These are phyloP conservation scores for Dendrocalamus latiflorus DNA, from an alignment of 202 grass and related monocot genomes.

Conservation along the genomic window DNA sequence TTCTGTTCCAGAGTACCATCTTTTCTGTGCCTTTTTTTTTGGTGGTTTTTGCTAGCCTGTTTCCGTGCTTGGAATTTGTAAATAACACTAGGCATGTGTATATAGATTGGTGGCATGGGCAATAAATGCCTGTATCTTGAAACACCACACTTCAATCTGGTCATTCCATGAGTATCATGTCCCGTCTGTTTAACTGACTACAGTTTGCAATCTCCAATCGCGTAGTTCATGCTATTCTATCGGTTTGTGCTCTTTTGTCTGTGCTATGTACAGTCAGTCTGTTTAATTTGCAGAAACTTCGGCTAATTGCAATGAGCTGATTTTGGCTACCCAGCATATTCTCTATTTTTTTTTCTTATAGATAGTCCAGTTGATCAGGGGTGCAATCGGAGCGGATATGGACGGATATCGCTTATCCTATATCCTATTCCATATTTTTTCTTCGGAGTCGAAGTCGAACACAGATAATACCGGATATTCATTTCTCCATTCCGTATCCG, in stretches of 20 bases:
- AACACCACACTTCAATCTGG: conserved; percentile 4
- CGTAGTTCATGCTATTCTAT: neutral
- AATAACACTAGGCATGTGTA: conserved; percentile 39
- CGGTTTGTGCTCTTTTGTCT: neutral
- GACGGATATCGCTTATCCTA: no score
- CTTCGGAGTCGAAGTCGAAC: no score
- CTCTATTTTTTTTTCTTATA: neutral
- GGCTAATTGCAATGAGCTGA: neutral
- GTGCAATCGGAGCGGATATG: no score
- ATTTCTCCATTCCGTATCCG: no score
- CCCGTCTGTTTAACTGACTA: neutral
- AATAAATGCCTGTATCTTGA: conserved; percentile 11
- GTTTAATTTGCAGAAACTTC: neutral
- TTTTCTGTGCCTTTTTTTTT: neutral
- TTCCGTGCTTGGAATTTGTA: conserved; percentile 40
- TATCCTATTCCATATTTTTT: no score
- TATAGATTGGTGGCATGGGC: conserved; percentile 33
- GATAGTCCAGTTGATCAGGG: neutral
- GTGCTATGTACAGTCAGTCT: neutral
- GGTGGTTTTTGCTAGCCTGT: neutral
- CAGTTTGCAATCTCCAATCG: neutral
- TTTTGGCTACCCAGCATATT: neutral
- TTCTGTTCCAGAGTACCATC: conserved; percentile 7
- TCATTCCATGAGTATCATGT: neutral
- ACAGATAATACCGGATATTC: no score